Conservation (phyloP, 805 yeast genomes). For the Clavispora asparagi region DNA sequence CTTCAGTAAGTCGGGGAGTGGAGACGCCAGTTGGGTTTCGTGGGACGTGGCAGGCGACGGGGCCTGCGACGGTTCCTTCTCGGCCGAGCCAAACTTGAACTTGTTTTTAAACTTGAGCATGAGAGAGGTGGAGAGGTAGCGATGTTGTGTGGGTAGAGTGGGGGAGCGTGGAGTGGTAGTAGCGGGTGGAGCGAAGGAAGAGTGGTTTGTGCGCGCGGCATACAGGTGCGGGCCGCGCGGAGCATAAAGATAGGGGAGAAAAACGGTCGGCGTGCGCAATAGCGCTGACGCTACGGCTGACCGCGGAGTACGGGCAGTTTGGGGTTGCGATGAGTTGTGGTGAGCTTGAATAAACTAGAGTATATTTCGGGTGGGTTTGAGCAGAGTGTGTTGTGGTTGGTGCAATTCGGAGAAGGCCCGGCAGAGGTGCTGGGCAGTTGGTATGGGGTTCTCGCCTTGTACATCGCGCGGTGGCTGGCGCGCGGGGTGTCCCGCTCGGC, state of each 20-base stretch:
- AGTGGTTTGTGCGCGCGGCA: neutral
- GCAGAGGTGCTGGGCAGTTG: no score
- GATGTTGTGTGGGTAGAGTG: conserved; percentile 5
- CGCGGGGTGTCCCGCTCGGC: no score
- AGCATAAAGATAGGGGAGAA: neutral
- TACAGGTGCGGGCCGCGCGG: neutral
- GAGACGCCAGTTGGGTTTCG: conserved; percentile 17
- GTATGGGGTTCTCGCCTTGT: no score
- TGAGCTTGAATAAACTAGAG: no score
- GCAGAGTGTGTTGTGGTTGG: no score
- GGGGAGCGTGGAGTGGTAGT: neutral
- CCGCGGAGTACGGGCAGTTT: no score
- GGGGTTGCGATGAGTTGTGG: no score
- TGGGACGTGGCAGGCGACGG: conserved; percentile 17
- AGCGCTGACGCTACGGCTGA: no score
- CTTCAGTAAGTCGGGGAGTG: conserved; percentile 14
- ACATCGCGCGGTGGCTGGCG: no score
- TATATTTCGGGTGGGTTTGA: no score
- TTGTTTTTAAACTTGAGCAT: conserved; percentile 31
- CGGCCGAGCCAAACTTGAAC: conserved; percentile 21
- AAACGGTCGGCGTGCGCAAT: neutral
- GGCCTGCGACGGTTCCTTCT: conserved; percentile 10
- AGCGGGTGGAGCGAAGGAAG: neutral
- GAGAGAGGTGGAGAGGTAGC: neutral
- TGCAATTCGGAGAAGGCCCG: no score